Base-by-base conservation (phyloP, 225 moss, liverwort and hornwort species). In the Bryoerythrophyllum caledonicum region DNA sequence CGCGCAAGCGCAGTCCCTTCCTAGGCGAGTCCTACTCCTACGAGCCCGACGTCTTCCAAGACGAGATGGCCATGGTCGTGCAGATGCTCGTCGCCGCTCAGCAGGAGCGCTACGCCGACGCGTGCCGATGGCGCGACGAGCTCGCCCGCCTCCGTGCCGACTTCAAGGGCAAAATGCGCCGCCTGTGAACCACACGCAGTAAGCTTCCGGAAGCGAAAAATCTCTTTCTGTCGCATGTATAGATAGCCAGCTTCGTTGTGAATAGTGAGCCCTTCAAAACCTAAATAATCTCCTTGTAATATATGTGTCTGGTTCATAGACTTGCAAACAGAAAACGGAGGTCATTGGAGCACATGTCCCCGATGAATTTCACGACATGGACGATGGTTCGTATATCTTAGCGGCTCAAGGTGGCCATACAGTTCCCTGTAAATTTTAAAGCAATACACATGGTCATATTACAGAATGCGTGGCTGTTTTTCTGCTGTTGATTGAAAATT, bases 61-160 rank as follows among this genome's bases (percentile, higher is more conserved):
- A 92, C 44, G 96, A 96, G 78, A 87, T 94, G 80, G 90, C 86
- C 16, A 79, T 96, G 76, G 87, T 94, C 88, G 90, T 83, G 68
- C 92, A 87, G 71, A 94, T 96, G 96, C 91, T 91, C 20, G 83
- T 96, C 49, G 96, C 96, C 13, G 94, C 90, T 11, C 75, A 82
- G 71, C 82, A 96, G 81, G 96, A 96, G 83, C 96, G 96, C 40
- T 96, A 96, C 53, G 73, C 70, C 10, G 96, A 96, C 81, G 96
- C 96, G 66, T 87, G 86, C 58, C 96, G 86, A 70, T 94, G 92
- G 92, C 88, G 96, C 63, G 96, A 94, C 77, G 94, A 96, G 78
- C 83, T 96, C 23, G 84, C 87, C 6, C 86, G 84, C 56, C 83
- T 96, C 46, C 96, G 96, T 34, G 85, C 78, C 34, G 81, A 85